Conservation (phyloP, 2,329 filamentous ascomycete species). For the Emydomyces testavorans region DNA sequence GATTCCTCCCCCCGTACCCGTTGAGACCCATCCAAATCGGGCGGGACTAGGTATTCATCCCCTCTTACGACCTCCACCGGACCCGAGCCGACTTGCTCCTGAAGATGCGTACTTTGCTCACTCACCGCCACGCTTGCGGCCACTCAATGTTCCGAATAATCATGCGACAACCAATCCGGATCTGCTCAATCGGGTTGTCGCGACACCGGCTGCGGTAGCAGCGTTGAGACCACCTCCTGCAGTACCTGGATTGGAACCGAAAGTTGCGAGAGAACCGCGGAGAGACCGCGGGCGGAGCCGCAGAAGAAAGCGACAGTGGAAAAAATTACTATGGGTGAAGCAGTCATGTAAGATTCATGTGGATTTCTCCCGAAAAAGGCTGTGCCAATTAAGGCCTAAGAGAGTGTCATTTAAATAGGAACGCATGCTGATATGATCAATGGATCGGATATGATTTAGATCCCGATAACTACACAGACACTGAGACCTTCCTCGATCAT, state of each 20-base stretch:
- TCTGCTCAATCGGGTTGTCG: slow-evolving; percentile 31
- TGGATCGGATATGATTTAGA: slow-evolving; percentile 41
- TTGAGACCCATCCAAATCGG: slow-evolving; percentile 38
- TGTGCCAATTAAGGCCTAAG: no score
- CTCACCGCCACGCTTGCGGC: slow-evolving; percentile 47
- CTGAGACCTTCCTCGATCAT: slow-evolving; percentile 90
- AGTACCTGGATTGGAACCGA: slow-evolving; percentile 27
- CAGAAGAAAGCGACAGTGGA: slow-evolving; percentile 65
- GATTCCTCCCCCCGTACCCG: slow-evolving; percentile 36
- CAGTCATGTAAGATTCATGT: slow-evolving; percentile 60
- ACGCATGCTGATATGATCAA: background rate
- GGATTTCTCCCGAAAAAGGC: slow-evolving; percentile 58
- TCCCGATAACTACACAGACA: slow-evolving; percentile 98
- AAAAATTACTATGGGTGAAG: slow-evolving; percentile 96
- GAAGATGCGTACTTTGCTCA: slow-evolving; percentile 66
- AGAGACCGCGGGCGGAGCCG: slow-evolving; percentile 48
- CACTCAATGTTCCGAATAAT: slow-evolving; percentile 19
- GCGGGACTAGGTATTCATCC: slow-evolving; percentile 25
- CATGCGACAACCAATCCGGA: slow-evolving; percentile 28
- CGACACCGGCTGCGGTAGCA: slow-evolving; percentile 32
- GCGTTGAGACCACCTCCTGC: slow-evolving; percentile 34
- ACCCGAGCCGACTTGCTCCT: slow-evolving; percentile 62
- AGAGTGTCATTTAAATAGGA: background rate
- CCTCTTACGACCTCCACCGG: slow-evolving; percentile 31
- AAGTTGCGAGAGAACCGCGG: slow-evolving; percentile 34